Conservation (phyloP, 2,329 filamentous ascomycete genomes). For the Penicillium vulpinum region DNA sequence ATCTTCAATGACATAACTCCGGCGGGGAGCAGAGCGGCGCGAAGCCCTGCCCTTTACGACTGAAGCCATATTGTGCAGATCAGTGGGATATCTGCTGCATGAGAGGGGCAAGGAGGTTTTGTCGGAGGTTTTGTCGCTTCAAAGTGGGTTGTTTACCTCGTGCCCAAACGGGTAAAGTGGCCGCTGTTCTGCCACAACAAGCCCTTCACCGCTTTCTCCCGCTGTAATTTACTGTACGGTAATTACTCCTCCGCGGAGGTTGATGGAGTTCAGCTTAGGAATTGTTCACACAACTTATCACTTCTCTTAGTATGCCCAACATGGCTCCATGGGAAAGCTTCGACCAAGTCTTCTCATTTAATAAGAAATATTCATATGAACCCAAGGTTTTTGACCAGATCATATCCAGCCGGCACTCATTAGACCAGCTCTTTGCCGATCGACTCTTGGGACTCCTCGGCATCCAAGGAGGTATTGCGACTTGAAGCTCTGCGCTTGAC, state of each 20-base stretch:
- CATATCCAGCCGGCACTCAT: constrained; percentile 63
- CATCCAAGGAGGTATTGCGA: constrained; percentile 63
- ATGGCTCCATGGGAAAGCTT: constrained; percentile 61
- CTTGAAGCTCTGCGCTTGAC: constrained; percentile 16
- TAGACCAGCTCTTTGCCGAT: constrained; percentile 76
- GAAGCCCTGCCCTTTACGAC: constrained; percentile 54
- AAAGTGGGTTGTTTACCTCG: constrained; percentile 44
- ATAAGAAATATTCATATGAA: constrained; percentile 63
- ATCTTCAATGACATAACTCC: constrained; percentile 73
- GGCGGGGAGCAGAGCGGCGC: constrained; percentile 63
- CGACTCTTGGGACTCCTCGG: constrained; percentile 70
- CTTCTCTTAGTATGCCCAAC: constrained; percentile 14
- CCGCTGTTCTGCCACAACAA: constrained; percentile 37
- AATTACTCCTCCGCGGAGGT: constrained; percentile 22
- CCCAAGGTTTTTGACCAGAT: constrained; percentile 63
- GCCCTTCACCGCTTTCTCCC: constrained; percentile 29
- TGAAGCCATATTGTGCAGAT: constrained; percentile 38
- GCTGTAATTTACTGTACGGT: constrained; percentile 13
- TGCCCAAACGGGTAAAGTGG: constrained; percentile 36
- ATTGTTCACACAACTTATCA: constrained; percentile 4
- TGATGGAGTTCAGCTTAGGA: constrained; percentile 2
- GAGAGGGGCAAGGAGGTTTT: constrained; percentile 12
- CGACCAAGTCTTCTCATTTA: constrained; percentile 65
- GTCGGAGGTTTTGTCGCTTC: constrained; percentile 17
- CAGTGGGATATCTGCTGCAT: constrained; percentile 28